phyloP scores from a whole-genome alignment of 202 grass and related monocot genomes.

The Eragrostis tef region DNA sequence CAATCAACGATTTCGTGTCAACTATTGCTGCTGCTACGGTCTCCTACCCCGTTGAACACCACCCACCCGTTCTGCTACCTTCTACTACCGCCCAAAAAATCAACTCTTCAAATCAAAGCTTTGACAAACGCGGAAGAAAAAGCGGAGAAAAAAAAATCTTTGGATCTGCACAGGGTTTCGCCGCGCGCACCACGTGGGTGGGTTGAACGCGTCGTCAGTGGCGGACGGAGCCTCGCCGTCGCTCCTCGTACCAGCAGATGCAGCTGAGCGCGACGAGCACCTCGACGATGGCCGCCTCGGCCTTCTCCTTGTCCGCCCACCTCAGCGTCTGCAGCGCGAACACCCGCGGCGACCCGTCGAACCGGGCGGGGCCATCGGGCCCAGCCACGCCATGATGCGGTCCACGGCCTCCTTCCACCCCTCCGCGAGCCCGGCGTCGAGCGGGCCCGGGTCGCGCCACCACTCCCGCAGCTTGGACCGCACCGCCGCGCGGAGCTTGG shows the following conservation, averaged over 20 bases:
- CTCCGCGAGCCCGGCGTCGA: constrained; percentile 66
- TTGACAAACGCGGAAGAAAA: constrained; percentile 58
- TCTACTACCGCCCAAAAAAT: constrained; percentile 44
- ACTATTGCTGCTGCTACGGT: constrained; percentile 34
- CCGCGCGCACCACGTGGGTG: background rate
- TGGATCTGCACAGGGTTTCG: constrained; percentile 3
- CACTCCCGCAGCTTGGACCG: constrained; percentile 85
- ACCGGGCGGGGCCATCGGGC: constrained; percentile 74
- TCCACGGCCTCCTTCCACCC: constrained; percentile 81
- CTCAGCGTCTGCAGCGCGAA: constrained; percentile 81
- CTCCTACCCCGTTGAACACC: constrained; percentile 40
- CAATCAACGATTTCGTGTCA: constrained; percentile 42
- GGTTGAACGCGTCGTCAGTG: constrained; percentile 44
- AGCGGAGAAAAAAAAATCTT: background rate
- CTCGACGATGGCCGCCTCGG: constrained; percentile 84
- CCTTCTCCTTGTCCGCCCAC: constrained; percentile 76
- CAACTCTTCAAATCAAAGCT: constrained; percentile 59
- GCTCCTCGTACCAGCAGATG: constrained; percentile 88
- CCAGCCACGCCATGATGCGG: constrained; percentile 80
- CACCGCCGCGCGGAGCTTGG: constrained; percentile 64
- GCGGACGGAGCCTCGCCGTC: constrained; percentile 49
- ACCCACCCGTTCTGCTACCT: constrained; percentile 19
- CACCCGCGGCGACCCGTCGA: constrained; percentile 53
- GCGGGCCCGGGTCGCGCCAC: constrained; percentile 69
- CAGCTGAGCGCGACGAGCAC: constrained; percentile 93